These are phyloP conservation scores for Acer campestre DNA, from an alignment of 345 rosid species.

Conservation along the genomic window DNA sequence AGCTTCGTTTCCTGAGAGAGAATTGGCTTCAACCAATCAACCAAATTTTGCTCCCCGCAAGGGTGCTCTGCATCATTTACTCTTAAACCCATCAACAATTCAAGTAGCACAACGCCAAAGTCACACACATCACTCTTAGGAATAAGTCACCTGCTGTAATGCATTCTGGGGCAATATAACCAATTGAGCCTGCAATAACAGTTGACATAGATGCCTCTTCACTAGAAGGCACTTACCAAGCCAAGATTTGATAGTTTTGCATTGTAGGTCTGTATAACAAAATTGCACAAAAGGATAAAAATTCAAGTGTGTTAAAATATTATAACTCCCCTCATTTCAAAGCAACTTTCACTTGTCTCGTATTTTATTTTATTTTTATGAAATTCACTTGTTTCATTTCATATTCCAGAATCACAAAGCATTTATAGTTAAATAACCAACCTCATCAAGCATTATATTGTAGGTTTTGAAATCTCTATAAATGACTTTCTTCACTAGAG, in stretches of 20 bases:
- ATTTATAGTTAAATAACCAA: constrained; percentile 27
- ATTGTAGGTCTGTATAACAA: constrained; percentile 39
- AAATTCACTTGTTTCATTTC: too few species aligned
- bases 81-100: too few species aligned
- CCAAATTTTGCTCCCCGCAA: too few species aligned
- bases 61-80: too few species aligned
- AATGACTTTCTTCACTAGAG: constrained; percentile 67
- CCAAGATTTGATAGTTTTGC: constrained; percentile 70
- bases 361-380: too few species aligned
- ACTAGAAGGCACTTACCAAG: constrained; percentile 62
- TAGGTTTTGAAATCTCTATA: constrained; percentile 87
- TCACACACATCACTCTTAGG: too few species aligned
- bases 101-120: too few species aligned
- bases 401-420: too few species aligned
- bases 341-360: too few species aligned
- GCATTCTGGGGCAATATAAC: constrained; percentile 50
- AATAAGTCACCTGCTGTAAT: constrained; percentile 25
- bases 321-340: too few species aligned
- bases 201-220: constrained; percentile 51
- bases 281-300: background rate
- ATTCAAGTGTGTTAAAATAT: background rate
- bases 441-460: constrained; percentile 76
- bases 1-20: constrained; percentile 8
- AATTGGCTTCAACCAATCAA: too few species aligned
- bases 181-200: constrained; percentile 41